Conservation (phyloP, 2,329 filamentous ascomycete species). For the Alternaria infectoria region DNA sequence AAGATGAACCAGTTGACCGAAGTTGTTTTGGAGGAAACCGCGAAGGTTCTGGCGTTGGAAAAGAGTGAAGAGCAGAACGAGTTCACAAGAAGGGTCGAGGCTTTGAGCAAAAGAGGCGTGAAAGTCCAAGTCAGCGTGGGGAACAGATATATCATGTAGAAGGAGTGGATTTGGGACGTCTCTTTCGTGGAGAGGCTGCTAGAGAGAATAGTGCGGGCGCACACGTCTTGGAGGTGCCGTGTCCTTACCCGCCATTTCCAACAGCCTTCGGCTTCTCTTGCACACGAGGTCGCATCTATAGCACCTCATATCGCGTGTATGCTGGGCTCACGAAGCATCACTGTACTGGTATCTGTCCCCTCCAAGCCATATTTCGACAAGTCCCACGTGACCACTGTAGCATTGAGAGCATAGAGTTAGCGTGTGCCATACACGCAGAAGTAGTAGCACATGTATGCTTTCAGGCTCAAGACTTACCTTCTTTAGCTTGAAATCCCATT, state of each 20-base stretch:
- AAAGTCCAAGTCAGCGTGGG: neutral
- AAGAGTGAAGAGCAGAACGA: neutral
- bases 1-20: neutral
- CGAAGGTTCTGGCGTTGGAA: neutral
- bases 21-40: neutral
- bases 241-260: neutral
- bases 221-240: neutral
- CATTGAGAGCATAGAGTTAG: neutral
- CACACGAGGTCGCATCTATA: neutral
- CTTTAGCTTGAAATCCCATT: slow-evolving; percentile 29
- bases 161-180: neutral
- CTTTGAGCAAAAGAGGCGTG: neutral
- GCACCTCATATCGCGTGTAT: neutral
- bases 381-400: slow-evolving; percentile 28
- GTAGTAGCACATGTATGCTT: neutral
- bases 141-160: neutral
- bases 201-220: neutral
- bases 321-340: slow-evolving; percentile 38
- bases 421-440: neutral
- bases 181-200: neutral
- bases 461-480: neutral
- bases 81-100: slow-evolving; percentile 7
- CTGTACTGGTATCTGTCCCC: slow-evolving; percentile 34
- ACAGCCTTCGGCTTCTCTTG: neutral
- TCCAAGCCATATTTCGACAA: slow-evolving; percentile 36